phyloP scores from a whole-genome alignment of 805 yeast species.

The Cyberlindnera bimundalis region DNA sequence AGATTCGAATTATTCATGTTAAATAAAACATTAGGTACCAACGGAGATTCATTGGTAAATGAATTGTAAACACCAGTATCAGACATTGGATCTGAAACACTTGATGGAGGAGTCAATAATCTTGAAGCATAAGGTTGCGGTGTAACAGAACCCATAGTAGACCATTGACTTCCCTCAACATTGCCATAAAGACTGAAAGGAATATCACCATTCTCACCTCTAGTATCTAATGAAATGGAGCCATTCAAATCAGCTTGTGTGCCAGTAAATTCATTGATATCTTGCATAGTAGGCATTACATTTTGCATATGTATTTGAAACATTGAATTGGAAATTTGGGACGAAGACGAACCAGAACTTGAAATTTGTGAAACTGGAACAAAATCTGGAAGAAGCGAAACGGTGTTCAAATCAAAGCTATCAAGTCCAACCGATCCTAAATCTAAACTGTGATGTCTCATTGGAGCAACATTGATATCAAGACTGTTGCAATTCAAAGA shows the following conservation, averaged over 20 bases:
- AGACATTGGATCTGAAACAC: too few species aligned
- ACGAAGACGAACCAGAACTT: neutral
- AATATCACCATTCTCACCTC: neutral
- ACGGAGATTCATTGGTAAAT: constrained; percentile 18
- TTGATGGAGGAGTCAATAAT: constrained; percentile 24
- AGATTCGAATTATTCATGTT: constrained; percentile 5
- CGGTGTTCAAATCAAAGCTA: constrained; percentile 13
- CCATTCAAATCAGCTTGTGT: neutral
- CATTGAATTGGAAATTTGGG: neutral
- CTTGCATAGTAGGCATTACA: too few species aligned
- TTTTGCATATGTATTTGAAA: too few species aligned
- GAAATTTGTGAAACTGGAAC: constrained; percentile 7
- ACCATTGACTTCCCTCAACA: constrained; percentile 20
- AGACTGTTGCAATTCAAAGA: constrained; percentile 20
- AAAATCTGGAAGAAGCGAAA: constrained; percentile 15
- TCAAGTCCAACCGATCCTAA: constrained; percentile 18
- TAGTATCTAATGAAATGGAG: neutral
- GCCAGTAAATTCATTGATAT: too few species aligned
- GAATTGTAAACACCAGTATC: constrained; percentile 9
- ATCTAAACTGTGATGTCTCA: constrained; percentile 28
- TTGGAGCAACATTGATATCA: constrained; percentile 23
- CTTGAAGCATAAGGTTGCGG: constrained; percentile 14
- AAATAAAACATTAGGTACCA: constrained; percentile 14
- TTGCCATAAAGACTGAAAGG: constrained; percentile 2
- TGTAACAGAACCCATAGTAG: constrained; percentile 12